These are phyloP conservation scores for Gloeophyllum trabeum DNA, from an alignment of 768 basidiomycete genomes.

Conservation along the genomic window DNA sequence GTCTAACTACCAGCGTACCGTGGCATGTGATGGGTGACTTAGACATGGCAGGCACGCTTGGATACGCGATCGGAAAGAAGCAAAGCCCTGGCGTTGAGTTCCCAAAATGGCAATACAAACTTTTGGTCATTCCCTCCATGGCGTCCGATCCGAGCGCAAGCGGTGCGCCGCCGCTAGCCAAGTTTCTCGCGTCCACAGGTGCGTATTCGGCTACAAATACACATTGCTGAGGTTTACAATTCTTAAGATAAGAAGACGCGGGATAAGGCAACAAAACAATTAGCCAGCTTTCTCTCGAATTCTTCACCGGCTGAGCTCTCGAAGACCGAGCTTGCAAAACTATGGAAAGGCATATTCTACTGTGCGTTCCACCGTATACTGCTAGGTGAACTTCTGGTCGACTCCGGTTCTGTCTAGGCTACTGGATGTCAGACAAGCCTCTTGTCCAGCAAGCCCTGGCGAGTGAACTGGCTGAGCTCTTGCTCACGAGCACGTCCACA, in stretches of 20 bases:
- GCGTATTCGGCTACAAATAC: slow-evolving; percentile 5
- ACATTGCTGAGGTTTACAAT: not conserved
- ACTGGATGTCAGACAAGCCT: slow-evolving; percentile 99
- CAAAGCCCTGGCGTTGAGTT: not conserved
- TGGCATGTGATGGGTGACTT: slow-evolving; percentile 91
- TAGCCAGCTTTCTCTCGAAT: slow-evolving; percentile 71
- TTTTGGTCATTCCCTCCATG: not conserved
- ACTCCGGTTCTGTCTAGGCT: slow-evolving; percentile 40
- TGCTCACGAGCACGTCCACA: slow-evolving; percentile 53
- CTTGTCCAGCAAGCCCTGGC: slow-evolving; percentile 91
- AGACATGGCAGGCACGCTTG: slow-evolving; percentile 6
- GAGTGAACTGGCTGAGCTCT: slow-evolving; percentile 69
- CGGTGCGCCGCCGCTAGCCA: slow-evolving; percentile 58
- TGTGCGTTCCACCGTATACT: slow-evolving; percentile 35
- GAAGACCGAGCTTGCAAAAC: slow-evolving; percentile 73
- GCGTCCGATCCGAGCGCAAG: too few relatives aligned
- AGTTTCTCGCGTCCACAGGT: slow-evolving; percentile 91
- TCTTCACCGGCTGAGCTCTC: slow-evolving; percentile 44
- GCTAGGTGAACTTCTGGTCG: slow-evolving; percentile 1
- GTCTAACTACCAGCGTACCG: slow-evolving; percentile 29
- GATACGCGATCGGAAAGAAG: not conserved
- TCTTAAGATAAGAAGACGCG: slow-evolving; percentile 77
- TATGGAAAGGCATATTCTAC: slow-evolving; percentile 98
- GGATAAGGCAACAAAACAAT: slow-evolving; percentile 80
- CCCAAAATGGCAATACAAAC: not conserved